Evolutionary conservation across 164 flowering plant species (phyloP), one percentile per base, ranked within the genome.

Genomic region (Tetracentron sinense): DNA sequence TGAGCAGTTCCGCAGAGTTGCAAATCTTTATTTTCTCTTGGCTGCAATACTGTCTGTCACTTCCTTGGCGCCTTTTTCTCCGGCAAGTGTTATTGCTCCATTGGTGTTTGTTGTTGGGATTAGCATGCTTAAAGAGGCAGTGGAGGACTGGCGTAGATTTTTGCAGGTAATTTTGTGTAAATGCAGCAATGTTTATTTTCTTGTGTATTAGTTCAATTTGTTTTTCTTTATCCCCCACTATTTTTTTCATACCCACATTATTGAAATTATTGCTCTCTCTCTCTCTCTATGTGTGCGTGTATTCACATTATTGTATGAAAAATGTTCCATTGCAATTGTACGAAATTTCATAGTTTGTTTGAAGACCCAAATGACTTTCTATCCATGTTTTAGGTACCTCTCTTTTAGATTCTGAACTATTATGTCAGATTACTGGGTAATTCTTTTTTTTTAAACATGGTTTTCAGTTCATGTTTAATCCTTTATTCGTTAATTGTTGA

Each of bases 1-100:
- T 58, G 89, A 86, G 71, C 92, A 84, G 71, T 86, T 86, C 16
- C 69, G 88, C 2, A 73, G 92, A 60, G 92, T 86, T 56, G 92
- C 92, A 44, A 86, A 86, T 69, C 60, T 86, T 25, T 86, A 84
- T 54, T 86, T 86, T 66, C 82, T 86, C 12, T 35, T 84, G 68
- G 79, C 79, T 31, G 92, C 85, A 4, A 55, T 46, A 0, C 56
- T 84, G 31, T 81, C 89, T 1, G 5, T 74, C 11, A 71, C 83
- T 31, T 8, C 74, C 2, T 30, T 78, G 21, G 63, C 84, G 20
- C 85, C 90, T 21, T 77, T 78, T 49, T 48, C 75, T 14, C 60
- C 80, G 0, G 46, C 63, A 6, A 87, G 90, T 69, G 55, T 76
- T 69, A 75, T 85, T 62, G 78, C 80, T 52, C 93, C 93, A 0